Conservation (phyloP, 2,329 filamentous ascomycete species). For the Alternaria incomplexa region DNA sequence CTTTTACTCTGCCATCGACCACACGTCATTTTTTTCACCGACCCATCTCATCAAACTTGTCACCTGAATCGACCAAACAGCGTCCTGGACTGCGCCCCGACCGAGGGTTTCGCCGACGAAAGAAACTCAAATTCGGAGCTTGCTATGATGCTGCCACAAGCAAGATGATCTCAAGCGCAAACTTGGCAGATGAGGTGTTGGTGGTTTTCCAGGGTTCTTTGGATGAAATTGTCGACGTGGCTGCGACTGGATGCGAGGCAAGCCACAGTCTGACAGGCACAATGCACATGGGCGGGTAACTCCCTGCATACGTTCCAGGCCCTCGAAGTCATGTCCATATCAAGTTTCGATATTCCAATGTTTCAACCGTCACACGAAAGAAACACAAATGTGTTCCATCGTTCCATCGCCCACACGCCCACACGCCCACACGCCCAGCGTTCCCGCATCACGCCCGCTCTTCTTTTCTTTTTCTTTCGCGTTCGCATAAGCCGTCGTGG, state of each 20-base stretch:
- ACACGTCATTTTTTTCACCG: conserved; percentile 4
- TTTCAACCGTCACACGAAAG: neutral
- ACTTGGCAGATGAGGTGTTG: neutral
- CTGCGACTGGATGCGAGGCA: neutral
- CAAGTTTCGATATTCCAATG: neutral
- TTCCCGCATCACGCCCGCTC: neutral
- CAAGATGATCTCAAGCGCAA: neutral
- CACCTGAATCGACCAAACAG: neutral
- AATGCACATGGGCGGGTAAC: neutral
- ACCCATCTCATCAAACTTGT: neutral
- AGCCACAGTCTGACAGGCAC: conserved; percentile 1
- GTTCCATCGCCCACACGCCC: neutral
- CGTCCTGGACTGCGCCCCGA: neutral
- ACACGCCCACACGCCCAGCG: neutral
- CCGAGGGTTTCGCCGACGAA: neutral
- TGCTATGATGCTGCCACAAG: neutral
- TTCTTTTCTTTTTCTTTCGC: neutral
- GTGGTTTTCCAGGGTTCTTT: neutral
- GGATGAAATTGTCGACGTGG: neutral
- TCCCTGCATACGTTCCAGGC: neutral
- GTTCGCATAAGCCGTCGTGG: neutral
- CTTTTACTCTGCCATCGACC: neutral
- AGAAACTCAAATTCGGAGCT: neutral
- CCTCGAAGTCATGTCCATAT: neutral
- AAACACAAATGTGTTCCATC: neutral